Evolutionary conservation across 129 eudicot species (phyloP).

Genomic region (Logfia minima): DNA sequence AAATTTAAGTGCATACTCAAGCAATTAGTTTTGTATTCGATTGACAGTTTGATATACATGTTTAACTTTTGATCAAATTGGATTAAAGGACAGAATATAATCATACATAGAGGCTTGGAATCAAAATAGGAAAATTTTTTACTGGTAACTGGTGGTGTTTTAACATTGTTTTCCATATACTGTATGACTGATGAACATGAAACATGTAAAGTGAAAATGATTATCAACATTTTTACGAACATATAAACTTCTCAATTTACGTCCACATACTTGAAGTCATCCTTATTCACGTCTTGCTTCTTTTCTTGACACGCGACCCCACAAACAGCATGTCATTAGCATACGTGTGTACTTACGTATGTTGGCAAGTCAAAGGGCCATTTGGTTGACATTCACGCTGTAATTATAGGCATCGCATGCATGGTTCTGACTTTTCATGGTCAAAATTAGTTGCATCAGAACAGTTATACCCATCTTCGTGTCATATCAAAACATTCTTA

Average conservation of each 20-base stretch:
- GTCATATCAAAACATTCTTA: background rate
- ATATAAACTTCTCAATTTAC: background rate
- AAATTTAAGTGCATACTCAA: too few relatives aligned
- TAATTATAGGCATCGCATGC: too few relatives aligned
- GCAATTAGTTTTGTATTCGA: background rate
- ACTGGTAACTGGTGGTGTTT: background rate
- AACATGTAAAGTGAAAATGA: too few relatives aligned
- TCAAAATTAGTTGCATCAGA: background rate
- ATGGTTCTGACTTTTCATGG: background rate
- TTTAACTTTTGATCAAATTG: background rate
- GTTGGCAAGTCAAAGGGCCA: background rate
- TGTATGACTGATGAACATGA: too few relatives aligned
- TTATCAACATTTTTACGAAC: background rate
- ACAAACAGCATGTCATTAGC: background rate
- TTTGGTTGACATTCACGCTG: background rate
- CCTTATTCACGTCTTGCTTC: background rate
- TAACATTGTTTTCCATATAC: too few relatives aligned
- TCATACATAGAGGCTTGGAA: background rate
- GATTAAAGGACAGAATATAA: background rate
- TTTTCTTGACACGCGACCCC: background rate
- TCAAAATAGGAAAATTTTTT: too few relatives aligned
- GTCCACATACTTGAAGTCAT: background rate
- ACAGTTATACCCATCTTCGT: background rate
- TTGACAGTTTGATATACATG: too few relatives aligned
- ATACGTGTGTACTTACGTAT: background rate